phyloP scores from a whole-genome alignment of 345 rosid species.

The Ricinus communis region DNA sequence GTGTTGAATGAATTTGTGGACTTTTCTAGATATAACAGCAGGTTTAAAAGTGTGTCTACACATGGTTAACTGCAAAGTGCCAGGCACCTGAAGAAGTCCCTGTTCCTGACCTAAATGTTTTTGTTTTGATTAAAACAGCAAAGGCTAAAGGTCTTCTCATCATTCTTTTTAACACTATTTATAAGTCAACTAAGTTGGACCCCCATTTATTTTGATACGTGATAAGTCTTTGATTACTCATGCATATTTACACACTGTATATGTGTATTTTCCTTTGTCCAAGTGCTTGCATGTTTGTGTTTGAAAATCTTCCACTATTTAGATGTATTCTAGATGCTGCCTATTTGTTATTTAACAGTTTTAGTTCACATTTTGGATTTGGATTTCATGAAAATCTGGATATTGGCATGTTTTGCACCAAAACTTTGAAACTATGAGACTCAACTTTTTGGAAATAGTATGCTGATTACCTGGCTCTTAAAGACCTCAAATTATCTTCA shows the following conservation, averaged over 20 bases:
- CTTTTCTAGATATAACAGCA: not conserved
- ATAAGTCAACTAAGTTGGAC: not conserved
- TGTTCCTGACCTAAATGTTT: not conserved
- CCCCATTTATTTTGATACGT: not conserved
- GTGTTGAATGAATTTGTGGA: slow-evolving; percentile 13
- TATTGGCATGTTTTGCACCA: not conserved
- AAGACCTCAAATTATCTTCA: not conserved
- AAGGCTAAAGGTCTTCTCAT: not conserved
- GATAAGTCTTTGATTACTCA: not conserved
- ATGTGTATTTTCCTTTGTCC: not conserved
- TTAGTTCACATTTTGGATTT: not conserved
- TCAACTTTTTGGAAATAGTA: not conserved
- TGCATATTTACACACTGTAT: too few relatives aligned
- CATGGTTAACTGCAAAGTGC: not conserved
- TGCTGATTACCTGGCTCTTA: not conserved
- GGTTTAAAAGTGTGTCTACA: not conserved
- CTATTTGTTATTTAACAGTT: not conserved
- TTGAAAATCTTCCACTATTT: not conserved
- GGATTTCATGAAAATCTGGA: not conserved
- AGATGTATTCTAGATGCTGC: not conserved
- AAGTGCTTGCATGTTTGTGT: not conserved
- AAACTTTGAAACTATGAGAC: not conserved
- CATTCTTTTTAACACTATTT: not conserved
- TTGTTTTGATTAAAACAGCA: not conserved
- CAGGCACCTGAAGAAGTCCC: not conserved